Conservation (phyloP, 805 yeast genomes). For the Sungouiozyma intestinalis region DNA sequence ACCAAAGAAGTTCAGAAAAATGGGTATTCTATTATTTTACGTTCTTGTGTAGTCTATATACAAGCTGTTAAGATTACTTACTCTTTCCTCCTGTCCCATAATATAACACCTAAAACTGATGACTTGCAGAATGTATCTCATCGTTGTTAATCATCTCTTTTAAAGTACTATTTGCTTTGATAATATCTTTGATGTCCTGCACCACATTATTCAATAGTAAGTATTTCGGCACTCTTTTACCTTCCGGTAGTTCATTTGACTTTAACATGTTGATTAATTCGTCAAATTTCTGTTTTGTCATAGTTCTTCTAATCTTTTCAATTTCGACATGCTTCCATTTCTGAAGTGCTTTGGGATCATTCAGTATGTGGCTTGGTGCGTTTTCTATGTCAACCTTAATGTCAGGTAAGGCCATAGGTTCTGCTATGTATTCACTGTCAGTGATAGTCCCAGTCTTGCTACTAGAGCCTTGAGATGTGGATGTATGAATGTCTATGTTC, state of each 20-base stretch:
- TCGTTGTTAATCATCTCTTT: conserved; percentile 7
- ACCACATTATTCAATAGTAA: conserved; percentile 20
- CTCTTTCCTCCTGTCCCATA: too few species aligned
- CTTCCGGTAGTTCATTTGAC: conserved; percentile 6
- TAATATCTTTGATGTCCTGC: conserved; percentile 22
- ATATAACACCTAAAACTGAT: too few species aligned
- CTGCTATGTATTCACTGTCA: conserved; percentile 9
- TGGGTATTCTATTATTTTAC: too few species aligned
- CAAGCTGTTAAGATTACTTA: too few species aligned
- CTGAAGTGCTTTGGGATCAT: conserved; percentile 14
- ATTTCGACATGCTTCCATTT: conserved; percentile 28
- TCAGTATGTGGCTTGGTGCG: conserved; percentile 14
- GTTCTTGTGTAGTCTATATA: too few species aligned
- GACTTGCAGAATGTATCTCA: too few species aligned
- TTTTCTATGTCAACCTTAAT: conserved; percentile 15
- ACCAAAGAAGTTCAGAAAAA: too few species aligned
- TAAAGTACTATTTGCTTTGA: conserved; percentile 20
- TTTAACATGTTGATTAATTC: conserved; percentile 16
- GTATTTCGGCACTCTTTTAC: conserved; percentile 27
- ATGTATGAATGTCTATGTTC: background rate
- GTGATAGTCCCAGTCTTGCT: background rate
- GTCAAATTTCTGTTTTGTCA: conserved; percentile 23
- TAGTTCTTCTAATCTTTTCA: conserved; percentile 24
- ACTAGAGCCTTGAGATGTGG: background rate
- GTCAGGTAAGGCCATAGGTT: conserved; percentile 17